These are phyloP conservation scores for Colletotrichum eremochloae DNA, from an alignment of 2,329 filamentous ascomycete genomes.

Conservation along the genomic window DNA sequence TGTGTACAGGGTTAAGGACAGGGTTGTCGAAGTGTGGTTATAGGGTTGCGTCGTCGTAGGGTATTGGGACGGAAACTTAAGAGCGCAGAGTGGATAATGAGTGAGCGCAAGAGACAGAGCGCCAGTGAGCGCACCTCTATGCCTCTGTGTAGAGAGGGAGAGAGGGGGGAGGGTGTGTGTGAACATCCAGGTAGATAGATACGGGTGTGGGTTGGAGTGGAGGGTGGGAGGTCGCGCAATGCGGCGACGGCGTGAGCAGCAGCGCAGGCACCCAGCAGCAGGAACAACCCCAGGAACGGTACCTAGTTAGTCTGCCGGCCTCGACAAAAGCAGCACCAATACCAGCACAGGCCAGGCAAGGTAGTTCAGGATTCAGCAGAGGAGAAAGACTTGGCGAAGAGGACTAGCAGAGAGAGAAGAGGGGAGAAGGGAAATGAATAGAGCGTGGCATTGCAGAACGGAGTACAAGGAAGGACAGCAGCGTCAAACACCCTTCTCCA, in stretches of 20 bases:
- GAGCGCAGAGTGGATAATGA: slow-evolving; percentile 20
- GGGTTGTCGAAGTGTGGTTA: slow-evolving; percentile 18
- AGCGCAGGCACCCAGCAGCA: slow-evolving; percentile 16
- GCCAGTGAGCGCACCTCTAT: background rate
- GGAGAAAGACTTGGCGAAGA: background rate
- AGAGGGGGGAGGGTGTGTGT: slow-evolving; percentile 14
- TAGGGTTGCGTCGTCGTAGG: slow-evolving; percentile 27
- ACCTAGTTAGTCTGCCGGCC: background rate
- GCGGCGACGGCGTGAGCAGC: slow-evolving; percentile 39
- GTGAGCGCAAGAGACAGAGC: slow-evolving; percentile 1
- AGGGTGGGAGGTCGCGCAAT: slow-evolving; percentile 39
- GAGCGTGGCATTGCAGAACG: slow-evolving; percentile 2
- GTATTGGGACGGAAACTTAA: slow-evolving; percentile 28
- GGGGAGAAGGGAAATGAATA: background rate
- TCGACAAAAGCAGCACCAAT: slow-evolving; percentile 1
- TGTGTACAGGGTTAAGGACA: slow-evolving; percentile 14
- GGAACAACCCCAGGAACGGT: slow-evolving; percentile 4
- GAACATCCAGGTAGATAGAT: slow-evolving; percentile 14
- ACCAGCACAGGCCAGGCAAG: slow-evolving; percentile 12
- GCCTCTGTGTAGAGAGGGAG: background rate
- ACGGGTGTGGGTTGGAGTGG: slow-evolving; percentile 25
- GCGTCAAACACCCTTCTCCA: background rate
- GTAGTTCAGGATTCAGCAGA: background rate
- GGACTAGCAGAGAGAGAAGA: background rate
- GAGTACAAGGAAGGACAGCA: background rate